Evolutionary conservation across 768 basidiomycete genomes (phyloP), one percentile per base, ranked within the genome.

Genomic region (Kwoniella dejecticola): DNA sequence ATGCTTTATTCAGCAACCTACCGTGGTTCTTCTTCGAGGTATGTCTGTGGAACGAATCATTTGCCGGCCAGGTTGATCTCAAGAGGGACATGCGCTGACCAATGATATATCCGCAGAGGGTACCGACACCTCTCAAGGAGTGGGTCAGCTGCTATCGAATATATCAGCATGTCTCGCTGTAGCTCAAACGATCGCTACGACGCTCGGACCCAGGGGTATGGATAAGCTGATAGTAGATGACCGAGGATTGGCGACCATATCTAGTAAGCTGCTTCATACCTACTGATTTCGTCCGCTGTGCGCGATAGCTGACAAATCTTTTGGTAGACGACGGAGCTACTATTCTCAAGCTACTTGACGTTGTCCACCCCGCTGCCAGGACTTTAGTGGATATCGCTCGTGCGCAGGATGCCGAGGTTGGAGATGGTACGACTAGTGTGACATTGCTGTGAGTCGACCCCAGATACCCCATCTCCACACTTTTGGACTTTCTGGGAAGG

Each of bases 361-460:
- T 99, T 77, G 88, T 99, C 1, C 96, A 99, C 79, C 96, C 96
- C 47, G 95, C 96, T 57, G 96, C 96, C 21, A 86, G 91, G 75
- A 95, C 93, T n/a, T 83, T 99, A 60, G 96, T 98, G 47, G 96
- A 99, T 74, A 97, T 98, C 76, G 96, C 93, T 42, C 87, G 96
- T 30, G 94, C 96, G 13, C 96, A 98, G 78, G 96, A 99, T 70
- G 96, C 98, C 75, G 94, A 97, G 84, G 94, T 96, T 44, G 96
- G 96, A 66, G 96, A 99, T 81, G 96, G 96, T 57, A 99, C 96
- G 31, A 99, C 96, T 17, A 93, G 90, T 40, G 95, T 98, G 38
- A 94, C 96, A 10, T 83, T 99, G 24, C 82, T 99, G 23, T 74
- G 38, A 56, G 72, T 59, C 48, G 17, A 19, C 52, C 26, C 21